Evolutionary conservation across 2,329 filamentous ascomycete species (phyloP).

Genomic region (Exophiala mesophila): DNA sequence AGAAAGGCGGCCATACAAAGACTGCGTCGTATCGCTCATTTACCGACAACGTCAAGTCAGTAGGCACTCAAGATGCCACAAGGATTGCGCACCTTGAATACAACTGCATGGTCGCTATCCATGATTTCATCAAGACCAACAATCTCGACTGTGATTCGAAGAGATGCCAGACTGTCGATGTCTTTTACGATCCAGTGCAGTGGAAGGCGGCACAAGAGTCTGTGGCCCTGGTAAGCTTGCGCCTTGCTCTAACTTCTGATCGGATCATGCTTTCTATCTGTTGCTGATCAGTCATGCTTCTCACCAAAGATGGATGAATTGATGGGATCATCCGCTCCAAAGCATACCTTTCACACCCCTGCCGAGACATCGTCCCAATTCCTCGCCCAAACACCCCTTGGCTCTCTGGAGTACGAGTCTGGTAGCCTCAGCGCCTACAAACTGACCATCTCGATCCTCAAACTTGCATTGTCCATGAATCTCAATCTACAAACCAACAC

Average conservation of each 20-base stretch:
- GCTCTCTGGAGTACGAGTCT: constrained; percentile 45
- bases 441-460: constrained; percentile 43
- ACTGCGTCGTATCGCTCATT: constrained; percentile 50
- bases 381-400: constrained; percentile 40
- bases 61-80: constrained; percentile 48
- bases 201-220: constrained; percentile 38
- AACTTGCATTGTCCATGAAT: constrained; percentile 36
- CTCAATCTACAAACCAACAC: constrained; percentile 34
- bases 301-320: constrained; percentile 39
- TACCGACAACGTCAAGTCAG: constrained; percentile 38
- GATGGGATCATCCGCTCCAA: constrained; percentile 35
- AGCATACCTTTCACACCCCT: constrained; percentile 42
- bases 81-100: constrained; percentile 51
- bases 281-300: no score
- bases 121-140: constrained; percentile 48
- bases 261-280: no score
- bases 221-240: constrained; percentile 31
- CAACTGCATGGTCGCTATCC: constrained; percentile 51
- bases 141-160: constrained; percentile 48
- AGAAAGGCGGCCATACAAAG: constrained; percentile 45
- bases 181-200: constrained; percentile 49
- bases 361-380: constrained; percentile 42
- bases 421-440: constrained; percentile 41
- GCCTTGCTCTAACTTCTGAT: background rate
- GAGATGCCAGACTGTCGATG: constrained; percentile 52